Conservation (phyloP, 768 basidiomycete species). For the Sporobolomyces phaffii region DNA sequence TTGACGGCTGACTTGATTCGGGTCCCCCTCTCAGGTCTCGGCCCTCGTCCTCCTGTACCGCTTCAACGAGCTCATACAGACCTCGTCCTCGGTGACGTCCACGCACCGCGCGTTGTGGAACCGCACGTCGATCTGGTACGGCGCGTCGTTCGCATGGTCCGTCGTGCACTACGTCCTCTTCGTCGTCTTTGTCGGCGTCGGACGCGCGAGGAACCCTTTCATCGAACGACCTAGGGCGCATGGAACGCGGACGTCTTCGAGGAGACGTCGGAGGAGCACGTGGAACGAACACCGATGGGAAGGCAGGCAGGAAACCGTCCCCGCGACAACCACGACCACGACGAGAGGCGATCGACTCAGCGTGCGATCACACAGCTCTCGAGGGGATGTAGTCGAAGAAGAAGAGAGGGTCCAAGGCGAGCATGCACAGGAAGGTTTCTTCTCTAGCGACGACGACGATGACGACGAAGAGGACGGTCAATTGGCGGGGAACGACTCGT, state of each 20-base stretch:
- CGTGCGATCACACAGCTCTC: background rate
- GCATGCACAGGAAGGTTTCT: too few species aligned
- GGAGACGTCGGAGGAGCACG: background rate
- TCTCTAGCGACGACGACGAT: background rate
- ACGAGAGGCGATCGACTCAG: background rate
- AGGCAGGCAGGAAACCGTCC: slow-evolving; percentile 9
- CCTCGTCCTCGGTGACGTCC: background rate
- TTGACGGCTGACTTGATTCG: background rate
- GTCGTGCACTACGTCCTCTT: slow-evolving; percentile 26
- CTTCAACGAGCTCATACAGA: slow-evolving; percentile 33
- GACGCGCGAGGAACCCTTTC: slow-evolving; percentile 3
- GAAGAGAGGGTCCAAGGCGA: background rate
- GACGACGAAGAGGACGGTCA: slow-evolving; percentile 2
- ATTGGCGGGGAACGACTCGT: background rate
- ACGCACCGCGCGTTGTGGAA: background rate
- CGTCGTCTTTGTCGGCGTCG: slow-evolving; percentile 16
- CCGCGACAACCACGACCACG: background rate
- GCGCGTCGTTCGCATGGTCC: slow-evolving; percentile 18
- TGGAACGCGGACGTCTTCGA: background rate
- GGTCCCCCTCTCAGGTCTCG: slow-evolving; percentile 12
- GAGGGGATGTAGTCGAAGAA: background rate
- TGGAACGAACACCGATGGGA: slow-evolving; percentile 22
- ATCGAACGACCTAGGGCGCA: background rate
- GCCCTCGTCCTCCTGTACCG: slow-evolving; percentile 32
- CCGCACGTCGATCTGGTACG: slow-evolving; percentile 20